Evolutionary conservation across 1,284 basidiomycete species (phyloP).

Genomic region (Termitomyces sp.): DNA sequence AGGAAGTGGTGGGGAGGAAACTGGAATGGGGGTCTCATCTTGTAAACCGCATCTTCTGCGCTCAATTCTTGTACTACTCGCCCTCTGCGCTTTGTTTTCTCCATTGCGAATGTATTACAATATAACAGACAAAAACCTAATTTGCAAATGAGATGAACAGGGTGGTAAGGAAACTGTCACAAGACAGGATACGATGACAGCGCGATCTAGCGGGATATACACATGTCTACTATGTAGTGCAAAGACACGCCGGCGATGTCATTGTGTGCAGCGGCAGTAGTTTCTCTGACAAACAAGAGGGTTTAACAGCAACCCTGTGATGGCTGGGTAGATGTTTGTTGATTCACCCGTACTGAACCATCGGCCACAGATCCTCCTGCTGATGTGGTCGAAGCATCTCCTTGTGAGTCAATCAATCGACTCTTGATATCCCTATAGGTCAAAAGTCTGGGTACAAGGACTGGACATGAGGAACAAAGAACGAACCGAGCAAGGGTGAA

Average conservation of each 20-base stretch:
- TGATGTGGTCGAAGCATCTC: constrained; percentile 50
- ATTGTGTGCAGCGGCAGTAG: not conserved
- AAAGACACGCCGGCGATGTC: not conserved
- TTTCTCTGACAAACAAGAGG: constrained; percentile 15
- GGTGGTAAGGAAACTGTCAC: constrained; percentile 8
- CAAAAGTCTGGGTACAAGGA: not conserved
- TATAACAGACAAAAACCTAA: constrained; percentile 15
- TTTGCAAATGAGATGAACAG: constrained; percentile 20
- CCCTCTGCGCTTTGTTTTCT: constrained; percentile 4
- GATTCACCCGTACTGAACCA: constrained; percentile 63
- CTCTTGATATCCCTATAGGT: constrained; percentile 86
- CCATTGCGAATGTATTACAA: constrained; percentile 21
- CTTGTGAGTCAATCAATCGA: constrained; percentile 92
- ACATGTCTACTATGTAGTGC: not conserved
- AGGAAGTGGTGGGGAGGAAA: constrained; percentile 82
- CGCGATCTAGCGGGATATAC: not conserved
- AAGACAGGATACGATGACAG: not conserved
- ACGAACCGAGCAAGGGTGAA: constrained; percentile 91
- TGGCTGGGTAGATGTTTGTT: constrained; percentile 39
- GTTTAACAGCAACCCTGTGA: constrained; percentile 55
- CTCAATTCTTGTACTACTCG: not conserved
- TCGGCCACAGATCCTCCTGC: constrained; percentile 41
- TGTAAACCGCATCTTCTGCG: constrained; percentile 7
- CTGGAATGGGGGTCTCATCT: constrained; percentile 50
- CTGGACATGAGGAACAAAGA: not conserved